Evolutionary conservation across 176 grass and related monocot genomes (phyloP).

Genomic region (Zoysia pacifica): DNA sequence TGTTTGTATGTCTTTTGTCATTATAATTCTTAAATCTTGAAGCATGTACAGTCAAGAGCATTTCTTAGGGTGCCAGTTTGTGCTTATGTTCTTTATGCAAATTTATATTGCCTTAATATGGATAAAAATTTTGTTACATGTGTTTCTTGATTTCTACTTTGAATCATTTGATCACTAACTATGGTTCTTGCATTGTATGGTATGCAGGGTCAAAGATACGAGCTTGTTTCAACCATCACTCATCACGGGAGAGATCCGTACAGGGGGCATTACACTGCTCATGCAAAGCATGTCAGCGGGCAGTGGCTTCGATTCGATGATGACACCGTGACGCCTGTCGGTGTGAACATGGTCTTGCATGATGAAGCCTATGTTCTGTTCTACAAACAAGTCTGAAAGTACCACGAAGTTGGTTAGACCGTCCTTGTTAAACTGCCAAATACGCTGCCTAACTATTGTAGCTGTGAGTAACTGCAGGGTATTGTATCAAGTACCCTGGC

Average conservation of each 20-base stretch:
- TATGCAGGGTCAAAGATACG: constrained; percentile 76
- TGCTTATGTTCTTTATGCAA: not conserved
- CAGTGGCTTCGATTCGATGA: constrained; percentile 91
- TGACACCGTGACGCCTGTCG: constrained; percentile 39
- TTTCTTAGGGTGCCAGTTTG: not conserved
- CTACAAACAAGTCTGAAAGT: constrained; percentile 66
- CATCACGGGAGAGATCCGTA: constrained; percentile 76
- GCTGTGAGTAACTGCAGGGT: constrained; percentile 35
- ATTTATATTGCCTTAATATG: not conserved
- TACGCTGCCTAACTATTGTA: constrained; percentile 48
- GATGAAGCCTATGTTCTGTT: constrained; percentile 87
- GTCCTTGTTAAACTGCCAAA: constrained; percentile 32
- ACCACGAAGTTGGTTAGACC: constrained; percentile 30
- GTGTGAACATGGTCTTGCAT: constrained; percentile 63
- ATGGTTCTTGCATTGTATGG: not conserved
- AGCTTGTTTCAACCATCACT: constrained; percentile 84
- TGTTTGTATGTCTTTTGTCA: constrained; percentile 12
- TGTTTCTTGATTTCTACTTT: not conserved
- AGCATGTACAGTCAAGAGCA: not conserved
- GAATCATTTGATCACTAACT: constrained; percentile 1
- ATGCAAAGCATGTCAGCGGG: constrained; percentile 56
- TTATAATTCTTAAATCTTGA: constrained; percentile 4
- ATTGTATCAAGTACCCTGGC: constrained; percentile 34
- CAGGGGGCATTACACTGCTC: constrained; percentile 83
- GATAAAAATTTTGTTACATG: not conserved